Conservation (phyloP, 805 yeast genomes). For the Candida glaebosa region DNA sequence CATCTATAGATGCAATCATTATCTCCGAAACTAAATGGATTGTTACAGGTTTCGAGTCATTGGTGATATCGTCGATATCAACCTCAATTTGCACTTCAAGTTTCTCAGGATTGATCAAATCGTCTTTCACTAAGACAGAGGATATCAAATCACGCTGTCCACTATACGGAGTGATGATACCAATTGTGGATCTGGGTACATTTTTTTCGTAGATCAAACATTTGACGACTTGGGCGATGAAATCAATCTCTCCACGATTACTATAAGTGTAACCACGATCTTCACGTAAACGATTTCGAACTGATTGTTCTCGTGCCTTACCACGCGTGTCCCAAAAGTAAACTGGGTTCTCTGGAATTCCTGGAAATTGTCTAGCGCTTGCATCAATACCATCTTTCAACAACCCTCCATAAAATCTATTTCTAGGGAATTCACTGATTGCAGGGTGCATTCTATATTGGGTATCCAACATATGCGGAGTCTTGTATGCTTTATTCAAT, state of each 20-base stretch:
- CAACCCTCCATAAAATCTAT: slow-evolving; percentile 46
- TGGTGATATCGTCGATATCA: slow-evolving; percentile 58
- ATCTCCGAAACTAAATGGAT: slow-evolving; percentile 46
- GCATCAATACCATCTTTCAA: slow-evolving; percentile 58
- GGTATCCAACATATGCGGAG: slow-evolving; percentile 66
- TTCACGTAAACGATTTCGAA: slow-evolving; percentile 45
- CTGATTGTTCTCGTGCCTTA: slow-evolving; percentile 43
- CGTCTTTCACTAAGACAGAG: slow-evolving; percentile 44
- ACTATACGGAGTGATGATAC: slow-evolving; percentile 72
- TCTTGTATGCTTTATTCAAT: slow-evolving; percentile 54
- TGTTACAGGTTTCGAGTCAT: slow-evolving; percentile 44
- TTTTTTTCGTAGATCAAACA: slow-evolving; percentile 52
- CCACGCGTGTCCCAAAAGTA: slow-evolving; percentile 59
- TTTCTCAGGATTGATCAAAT: slow-evolving; percentile 52
- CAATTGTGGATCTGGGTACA: slow-evolving; percentile 49
- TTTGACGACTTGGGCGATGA: slow-evolving; percentile 46
- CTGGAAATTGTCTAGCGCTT: slow-evolving; percentile 44
- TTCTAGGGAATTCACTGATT: slow-evolving; percentile 57
- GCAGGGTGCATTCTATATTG: slow-evolving; percentile 69
- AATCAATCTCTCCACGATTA: slow-evolving; percentile 51
- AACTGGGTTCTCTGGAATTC: slow-evolving; percentile 49
- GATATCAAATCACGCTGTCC: slow-evolving; percentile 70
- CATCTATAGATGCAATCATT: slow-evolving; percentile 58
- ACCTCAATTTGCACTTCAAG: slow-evolving; percentile 47
- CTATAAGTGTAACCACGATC: slow-evolving; percentile 56